phyloP scores from a whole-genome alignment of 2,329 filamentous ascomycete genomes.

The Fusarium papillatum region DNA sequence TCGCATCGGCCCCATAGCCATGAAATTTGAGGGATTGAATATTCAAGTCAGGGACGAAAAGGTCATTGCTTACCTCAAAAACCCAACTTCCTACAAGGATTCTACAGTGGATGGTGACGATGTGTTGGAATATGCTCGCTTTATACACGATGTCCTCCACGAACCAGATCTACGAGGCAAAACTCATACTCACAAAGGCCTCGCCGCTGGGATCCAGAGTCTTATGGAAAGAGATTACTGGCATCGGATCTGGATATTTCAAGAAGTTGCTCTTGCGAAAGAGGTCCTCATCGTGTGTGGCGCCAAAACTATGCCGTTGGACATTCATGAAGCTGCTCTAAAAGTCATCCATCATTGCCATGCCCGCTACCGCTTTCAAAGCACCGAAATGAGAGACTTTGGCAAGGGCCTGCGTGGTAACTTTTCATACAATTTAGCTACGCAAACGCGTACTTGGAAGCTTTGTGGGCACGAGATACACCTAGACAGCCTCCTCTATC shows the following conservation, averaged over 20 bases:
- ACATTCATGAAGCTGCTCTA: neutral
- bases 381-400: too few relatives aligned
- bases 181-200: neutral
- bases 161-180: neutral
- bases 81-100: neutral
- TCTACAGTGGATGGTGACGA: neutral
- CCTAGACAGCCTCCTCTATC: neutral
- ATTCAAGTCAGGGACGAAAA: neutral
- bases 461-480: neutral
- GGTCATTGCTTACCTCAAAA: neutral
- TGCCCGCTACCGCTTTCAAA: neutral
- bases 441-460: neutral
- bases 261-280: neutral
- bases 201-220: neutral
- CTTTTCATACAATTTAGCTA: neutral
- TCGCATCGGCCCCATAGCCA: neutral
- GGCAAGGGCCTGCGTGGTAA: neutral
- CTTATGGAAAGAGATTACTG: neutral
- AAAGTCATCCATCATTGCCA: neutral
- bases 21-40: neutral
- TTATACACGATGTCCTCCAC: neutral
- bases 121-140: neutral
- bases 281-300: neutral
- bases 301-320: neutral
- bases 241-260: constrained; percentile 1